These are phyloP conservation scores for Phytophthora ohioensis DNA, from an alignment of 352 stramenopile species.

Conservation along the genomic window DNA sequence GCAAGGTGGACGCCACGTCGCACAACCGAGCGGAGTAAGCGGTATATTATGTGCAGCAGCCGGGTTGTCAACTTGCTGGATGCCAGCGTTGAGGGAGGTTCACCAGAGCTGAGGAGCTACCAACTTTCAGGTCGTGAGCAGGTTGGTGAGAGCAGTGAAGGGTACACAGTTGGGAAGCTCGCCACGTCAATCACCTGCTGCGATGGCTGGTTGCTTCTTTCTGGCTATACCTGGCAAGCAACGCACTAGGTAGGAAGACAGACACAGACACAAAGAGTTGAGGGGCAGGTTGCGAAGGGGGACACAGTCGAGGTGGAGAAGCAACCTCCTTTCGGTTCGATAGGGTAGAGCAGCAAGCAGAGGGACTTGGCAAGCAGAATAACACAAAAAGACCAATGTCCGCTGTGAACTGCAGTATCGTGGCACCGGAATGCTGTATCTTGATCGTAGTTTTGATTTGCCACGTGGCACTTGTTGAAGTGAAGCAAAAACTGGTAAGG, in stretches of 20 bases:
- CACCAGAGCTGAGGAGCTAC: conserved; percentile 18
- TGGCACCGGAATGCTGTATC: conserved; percentile 14
- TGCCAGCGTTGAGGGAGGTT: conserved; percentile 14
- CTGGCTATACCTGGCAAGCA: conserved; percentile 15
- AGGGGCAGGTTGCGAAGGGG: conserved; percentile 21
- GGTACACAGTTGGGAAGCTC: conserved; percentile 3
- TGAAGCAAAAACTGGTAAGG: no score
- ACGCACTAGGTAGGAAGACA: conserved; percentile 47
- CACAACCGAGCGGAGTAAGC: conserved; percentile 61
- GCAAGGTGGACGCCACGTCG: conserved; percentile 63
- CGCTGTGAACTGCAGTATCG: conserved; percentile 29
- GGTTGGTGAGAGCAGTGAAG: conserved; percentile 8
- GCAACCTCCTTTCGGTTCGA: conserved; percentile 29
- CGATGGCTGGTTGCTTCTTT: conserved; percentile 17
- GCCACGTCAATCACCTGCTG: conserved; percentile 15
- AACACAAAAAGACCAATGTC: conserved; percentile 31
- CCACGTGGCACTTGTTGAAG: conserved; percentile 7
- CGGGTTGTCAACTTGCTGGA: conserved; percentile 21
- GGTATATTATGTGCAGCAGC: conserved; percentile 41
- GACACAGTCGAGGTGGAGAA: conserved; percentile 26
- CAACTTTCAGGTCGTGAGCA: conserved; percentile 22
- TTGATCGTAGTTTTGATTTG: conserved; percentile 5
- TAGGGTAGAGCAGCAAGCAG: conserved; percentile 45
- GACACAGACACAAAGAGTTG: conserved; percentile 40
- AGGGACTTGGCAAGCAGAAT: conserved; percentile 32